Conservation (phyloP, 2,329 filamentous ascomycete species). For the Onygenales sp. region DNA sequence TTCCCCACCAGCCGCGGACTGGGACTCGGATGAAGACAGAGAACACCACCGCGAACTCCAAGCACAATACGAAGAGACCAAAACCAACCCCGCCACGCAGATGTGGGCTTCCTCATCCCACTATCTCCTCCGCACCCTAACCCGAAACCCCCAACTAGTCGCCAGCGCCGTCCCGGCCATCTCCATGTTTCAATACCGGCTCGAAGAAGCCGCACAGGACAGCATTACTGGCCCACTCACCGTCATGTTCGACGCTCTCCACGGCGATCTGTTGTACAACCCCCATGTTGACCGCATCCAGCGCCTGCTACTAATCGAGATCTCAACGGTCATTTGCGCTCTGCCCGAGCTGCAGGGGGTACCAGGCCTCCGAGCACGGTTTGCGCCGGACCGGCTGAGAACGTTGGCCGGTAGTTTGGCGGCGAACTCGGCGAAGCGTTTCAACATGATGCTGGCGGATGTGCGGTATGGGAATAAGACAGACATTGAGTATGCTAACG, state of each 20-base stretch:
- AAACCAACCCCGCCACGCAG: not conserved
- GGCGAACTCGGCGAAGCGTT: conserved; percentile 45
- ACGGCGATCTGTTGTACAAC: conserved; percentile 62
- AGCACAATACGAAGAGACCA: not conserved
- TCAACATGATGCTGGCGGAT: conserved; percentile 60
- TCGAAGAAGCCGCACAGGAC: conserved; percentile 68
- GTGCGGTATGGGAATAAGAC: conserved; percentile 53
- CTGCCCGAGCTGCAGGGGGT: conserved; percentile 64
- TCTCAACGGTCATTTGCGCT: conserved; percentile 58
- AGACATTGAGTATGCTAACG: conserved; percentile 79
- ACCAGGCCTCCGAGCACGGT: conserved; percentile 50
- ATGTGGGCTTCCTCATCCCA: conserved; percentile 33
- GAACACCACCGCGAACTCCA: not conserved
- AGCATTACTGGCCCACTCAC: conserved; percentile 74
- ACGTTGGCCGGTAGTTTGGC: conserved; percentile 48
- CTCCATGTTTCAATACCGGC: conserved; percentile 61
- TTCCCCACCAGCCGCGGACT: too few species aligned
- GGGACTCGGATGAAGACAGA: not conserved
- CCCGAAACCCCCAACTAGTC: conserved; percentile 52
- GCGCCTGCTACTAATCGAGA: conserved; percentile 63
- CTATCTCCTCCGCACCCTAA: conserved; percentile 57
- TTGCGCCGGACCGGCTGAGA: conserved; percentile 52
- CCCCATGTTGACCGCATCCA: conserved; percentile 56
- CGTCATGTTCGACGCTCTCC: conserved; percentile 65
- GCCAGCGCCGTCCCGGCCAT: conserved; percentile 50